Conservation (phyloP, 257 asterid genomes). For the Nicotiana noctiflora region DNA sequence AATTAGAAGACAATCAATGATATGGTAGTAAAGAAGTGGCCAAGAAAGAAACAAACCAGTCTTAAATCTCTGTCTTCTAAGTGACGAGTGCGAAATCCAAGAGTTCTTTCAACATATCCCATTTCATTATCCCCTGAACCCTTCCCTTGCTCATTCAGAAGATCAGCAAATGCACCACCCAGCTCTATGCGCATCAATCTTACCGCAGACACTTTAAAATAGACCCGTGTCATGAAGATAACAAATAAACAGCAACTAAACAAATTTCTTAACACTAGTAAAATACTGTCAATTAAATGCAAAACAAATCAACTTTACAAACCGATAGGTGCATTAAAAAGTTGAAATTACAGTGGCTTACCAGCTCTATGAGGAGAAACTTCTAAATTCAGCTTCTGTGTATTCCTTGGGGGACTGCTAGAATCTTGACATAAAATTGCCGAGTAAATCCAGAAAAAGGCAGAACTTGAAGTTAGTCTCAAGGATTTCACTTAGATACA, state of each 20-base stretch:
- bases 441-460: background rate
- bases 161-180: slow-evolving; percentile 95
- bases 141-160: slow-evolving; percentile 86
- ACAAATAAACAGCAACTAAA: background rate
- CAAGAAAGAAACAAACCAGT: slow-evolving; percentile 49
- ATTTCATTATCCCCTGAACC: slow-evolving; percentile 90
- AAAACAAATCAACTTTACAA: background rate
- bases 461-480: background rate
- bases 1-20: background rate
- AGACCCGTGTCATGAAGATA: background rate
- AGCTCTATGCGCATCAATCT: slow-evolving; percentile 87
- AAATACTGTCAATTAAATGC: background rate
- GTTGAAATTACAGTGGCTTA: slow-evolving; percentile 19
- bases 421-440: slow-evolving; percentile 29
- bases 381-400: slow-evolving; percentile 53
- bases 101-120: slow-evolving; percentile 92
- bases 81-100: slow-evolving; percentile 75
- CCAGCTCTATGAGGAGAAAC: slow-evolving; percentile 98
- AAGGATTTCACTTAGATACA: background rate
- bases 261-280: background rate
- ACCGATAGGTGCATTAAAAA: background rate
- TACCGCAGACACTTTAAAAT: slow-evolving; percentile 68
- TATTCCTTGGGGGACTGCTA: slow-evolving; percentile 23
- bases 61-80: slow-evolving; percentile 89
- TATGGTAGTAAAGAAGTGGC: background rate